These are phyloP conservation scores for Rubus idaeus DNA, from an alignment of 306 rosid genomes.

Conservation along the genomic window DNA sequence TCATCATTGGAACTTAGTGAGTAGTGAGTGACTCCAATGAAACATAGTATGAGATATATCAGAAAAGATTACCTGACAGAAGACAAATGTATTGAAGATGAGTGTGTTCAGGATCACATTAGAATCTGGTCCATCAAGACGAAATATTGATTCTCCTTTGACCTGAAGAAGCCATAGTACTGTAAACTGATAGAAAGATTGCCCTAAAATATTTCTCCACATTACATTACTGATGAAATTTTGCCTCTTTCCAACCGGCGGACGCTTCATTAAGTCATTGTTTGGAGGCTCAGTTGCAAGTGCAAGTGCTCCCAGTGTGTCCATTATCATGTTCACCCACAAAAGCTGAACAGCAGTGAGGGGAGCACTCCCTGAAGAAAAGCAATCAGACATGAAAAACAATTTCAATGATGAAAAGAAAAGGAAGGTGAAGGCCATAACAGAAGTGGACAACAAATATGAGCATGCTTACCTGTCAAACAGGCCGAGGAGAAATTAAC, in stretches of 20 bases:
- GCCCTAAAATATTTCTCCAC: conserved; percentile 98
- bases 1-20: not conserved
- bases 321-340: conserved; percentile 99
- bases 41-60: not conserved
- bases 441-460: conserved; percentile 5
- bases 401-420: not conserved
- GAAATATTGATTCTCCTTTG: conserved; percentile 60
- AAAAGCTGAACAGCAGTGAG: conserved; percentile 94
- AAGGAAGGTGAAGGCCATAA: conserved; percentile 3
- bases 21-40: not conserved
- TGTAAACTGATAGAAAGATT: conserved; percentile 75
- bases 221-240: conserved; percentile 89
- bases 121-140: conserved; percentile 58
- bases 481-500: conserved; percentile 98
- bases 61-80: conserved; percentile 75
- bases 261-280: conserved; percentile 78
- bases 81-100: conserved; percentile 85
- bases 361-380: conserved; percentile 73
- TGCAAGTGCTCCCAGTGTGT: conserved; percentile 93
- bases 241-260: conserved; percentile 87
- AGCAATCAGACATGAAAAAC: conserved; percentile 23
- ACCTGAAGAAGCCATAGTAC: conserved; percentile 87
- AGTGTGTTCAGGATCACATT: conserved; percentile 75
- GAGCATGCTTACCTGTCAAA: conserved; percentile 63
- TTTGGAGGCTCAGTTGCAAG: conserved; percentile 99